Conservation (phyloP, 2,329 filamentous ascomycete genomes). For the Colletotrichum destructivum region DNA sequence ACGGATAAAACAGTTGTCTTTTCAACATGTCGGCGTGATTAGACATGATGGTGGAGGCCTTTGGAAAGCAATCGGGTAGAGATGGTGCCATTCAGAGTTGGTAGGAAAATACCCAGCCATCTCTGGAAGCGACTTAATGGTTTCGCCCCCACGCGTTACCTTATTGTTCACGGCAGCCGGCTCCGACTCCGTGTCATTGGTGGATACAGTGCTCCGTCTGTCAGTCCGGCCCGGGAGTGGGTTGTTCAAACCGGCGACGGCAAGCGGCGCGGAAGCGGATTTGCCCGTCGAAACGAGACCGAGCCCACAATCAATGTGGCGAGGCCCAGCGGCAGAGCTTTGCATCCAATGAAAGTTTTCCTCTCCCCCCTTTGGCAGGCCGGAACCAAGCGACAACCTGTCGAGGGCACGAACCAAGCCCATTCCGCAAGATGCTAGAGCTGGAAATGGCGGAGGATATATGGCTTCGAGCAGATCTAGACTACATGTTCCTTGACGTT, state of each 20-base stretch:
- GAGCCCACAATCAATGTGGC: slow-evolving; percentile 7
- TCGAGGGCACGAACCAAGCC: background rate
- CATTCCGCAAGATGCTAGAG: background rate
- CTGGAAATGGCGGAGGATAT: background rate
- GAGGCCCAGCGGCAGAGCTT: background rate
- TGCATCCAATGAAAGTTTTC: background rate
- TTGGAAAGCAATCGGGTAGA: too few relatives aligned
- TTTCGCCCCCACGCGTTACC: too few relatives aligned
- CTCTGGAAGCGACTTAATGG: too few relatives aligned
- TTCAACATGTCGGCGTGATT: too few relatives aligned
- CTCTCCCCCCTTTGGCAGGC: background rate
- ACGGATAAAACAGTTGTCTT: too few relatives aligned
- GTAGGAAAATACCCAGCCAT: too few relatives aligned
- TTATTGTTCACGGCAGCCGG: too few relatives aligned
- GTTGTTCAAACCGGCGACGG: background rate
- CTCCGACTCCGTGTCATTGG: too few relatives aligned
- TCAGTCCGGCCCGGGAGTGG: background rate
- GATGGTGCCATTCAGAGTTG: too few relatives aligned
- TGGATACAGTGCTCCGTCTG: too few relatives aligned
- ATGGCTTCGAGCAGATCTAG: background rate
- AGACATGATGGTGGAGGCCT: too few relatives aligned
- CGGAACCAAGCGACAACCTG: background rate
- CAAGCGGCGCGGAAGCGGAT: slow-evolving; percentile 4
- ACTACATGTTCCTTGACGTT: background rate
- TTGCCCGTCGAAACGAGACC: slow-evolving; percentile 1